Base-by-base conservation (phyloP, 257 asterid species). In the Ajuga chamaepitys region DNA sequence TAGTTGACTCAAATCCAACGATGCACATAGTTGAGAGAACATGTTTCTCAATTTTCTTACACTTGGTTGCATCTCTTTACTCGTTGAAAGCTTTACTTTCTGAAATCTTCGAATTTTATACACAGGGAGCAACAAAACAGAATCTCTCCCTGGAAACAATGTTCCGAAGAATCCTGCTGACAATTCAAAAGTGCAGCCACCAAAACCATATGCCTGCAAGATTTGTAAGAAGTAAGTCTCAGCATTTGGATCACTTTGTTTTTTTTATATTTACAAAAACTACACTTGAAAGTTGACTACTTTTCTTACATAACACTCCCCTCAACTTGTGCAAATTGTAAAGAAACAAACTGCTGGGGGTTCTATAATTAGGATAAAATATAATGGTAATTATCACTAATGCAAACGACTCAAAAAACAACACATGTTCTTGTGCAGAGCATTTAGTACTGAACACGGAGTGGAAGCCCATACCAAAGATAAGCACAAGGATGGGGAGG, bases 381-480 rank as follows among this genome's bases (percentile, higher is more conserved):
- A n/a, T n/a, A n/a, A n/a, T n/a, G n/a, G n/a, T n/a, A n/a, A n/a
- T n/a, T n/a, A n/a, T n/a, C n/a, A n/a, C n/a, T n/a, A n/a, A n/a
- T n/a, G n/a, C n/a, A n/a, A n/a, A n/a, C n/a, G n/a, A n/a, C n/a
- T n/a, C n/a, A n/a, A n/a, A n/a, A n/a, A n/a, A n/a, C n/a, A n/a
- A n/a, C n/a, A n/a, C n/a, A n/a, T n/a, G n/a, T 58, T 45, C 9
- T 40, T 50, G 62, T 52, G 64, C 92, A 85, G 96, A 78, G 9
- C 59, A 35, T 84, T 88, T 44, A 78, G 75, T 40, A 68, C 90
- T 11, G 95, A 82, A 44, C 28, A 26, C 47, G 93, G 82, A 10
- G 65, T 84, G 56, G 88, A 82, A 4, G 75, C 88, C 13, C 97
- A 90, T 79, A 50, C 82, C 5, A 88, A 90, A 70, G 96, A 82